A percentile compares a stretch with the other conserved stretches of the same genome.
Evolutionary conservation across 768 basidiomycete species (phyloP).

Genomic region (Termitomyces sp.): DNA sequence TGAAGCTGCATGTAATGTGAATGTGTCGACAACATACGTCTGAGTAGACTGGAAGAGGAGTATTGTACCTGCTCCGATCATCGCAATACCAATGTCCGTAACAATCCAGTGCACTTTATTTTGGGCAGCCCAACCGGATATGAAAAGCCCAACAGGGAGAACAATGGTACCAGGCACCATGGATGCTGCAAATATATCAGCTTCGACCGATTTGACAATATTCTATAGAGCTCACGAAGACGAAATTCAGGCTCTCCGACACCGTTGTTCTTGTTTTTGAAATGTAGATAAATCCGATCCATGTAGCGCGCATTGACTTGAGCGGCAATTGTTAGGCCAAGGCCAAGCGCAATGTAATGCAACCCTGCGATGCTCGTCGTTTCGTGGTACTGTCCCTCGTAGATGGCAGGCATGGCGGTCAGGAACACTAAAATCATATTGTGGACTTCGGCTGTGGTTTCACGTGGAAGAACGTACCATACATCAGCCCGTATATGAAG

Average conservation of each 20-base stretch:
- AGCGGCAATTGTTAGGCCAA: conserved; percentile 50
- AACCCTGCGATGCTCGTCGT: conserved; percentile 54
- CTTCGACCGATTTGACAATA: not conserved
- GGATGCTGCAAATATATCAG: conserved; percentile 32
- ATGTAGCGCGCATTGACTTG: conserved; percentile 50
- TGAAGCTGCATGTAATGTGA: conserved; percentile 63
- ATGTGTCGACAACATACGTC: conserved; percentile 64
- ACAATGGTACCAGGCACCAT: conserved; percentile 55
- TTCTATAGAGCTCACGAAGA: conserved; percentile 30
- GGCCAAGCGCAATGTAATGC: conserved; percentile 66
- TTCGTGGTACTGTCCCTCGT: conserved; percentile 48
- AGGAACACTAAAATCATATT: conserved; percentile 45
- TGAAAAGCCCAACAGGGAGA: conserved; percentile 62
- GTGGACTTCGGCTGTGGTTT: not conserved
- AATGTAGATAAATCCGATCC: conserved; percentile 48
- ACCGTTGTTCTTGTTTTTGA: conserved; percentile 43
- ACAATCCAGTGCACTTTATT: conserved; percentile 61
- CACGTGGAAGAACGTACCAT: conserved; percentile 33
- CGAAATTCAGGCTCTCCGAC: conserved; percentile 46
- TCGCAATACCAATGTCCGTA: conserved; percentile 56
- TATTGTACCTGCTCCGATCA: conserved; percentile 54
- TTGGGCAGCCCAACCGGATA: conserved; percentile 68
- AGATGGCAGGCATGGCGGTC: conserved; percentile 60
- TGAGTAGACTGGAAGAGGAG: conserved; percentile 58
- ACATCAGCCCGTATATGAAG: conserved; percentile 59